Conservation (phyloP, 208 protist species). For the Lotmaria passim region DNA sequence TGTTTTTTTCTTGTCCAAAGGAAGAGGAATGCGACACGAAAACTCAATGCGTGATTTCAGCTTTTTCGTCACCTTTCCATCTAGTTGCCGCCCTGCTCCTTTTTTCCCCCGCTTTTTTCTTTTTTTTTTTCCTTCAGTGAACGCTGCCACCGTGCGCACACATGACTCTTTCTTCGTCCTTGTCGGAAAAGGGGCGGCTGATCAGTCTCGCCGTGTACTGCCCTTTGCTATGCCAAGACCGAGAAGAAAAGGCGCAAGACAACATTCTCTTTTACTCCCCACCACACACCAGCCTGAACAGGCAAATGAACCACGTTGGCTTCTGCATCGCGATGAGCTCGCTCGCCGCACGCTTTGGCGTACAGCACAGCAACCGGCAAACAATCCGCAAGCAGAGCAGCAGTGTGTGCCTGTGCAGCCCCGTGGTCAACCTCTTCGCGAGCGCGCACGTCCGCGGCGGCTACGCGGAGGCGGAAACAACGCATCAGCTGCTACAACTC, state of each 20-base stretch:
- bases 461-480: constrained; percentile 23
- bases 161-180: constrained; percentile 15
- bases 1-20: too few relatives aligned
- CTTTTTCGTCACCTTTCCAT: too few relatives aligned
- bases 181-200: constrained; percentile 16
- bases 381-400: constrained; percentile 31
- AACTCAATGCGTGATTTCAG: too few relatives aligned
- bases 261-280: constrained; percentile 79
- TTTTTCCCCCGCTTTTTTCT: too few relatives aligned
- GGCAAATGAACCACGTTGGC: constrained; percentile 75
- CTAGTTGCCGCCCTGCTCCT: too few relatives aligned
- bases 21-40: too few relatives aligned
- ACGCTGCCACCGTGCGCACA: neutral
- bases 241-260: constrained; percentile 61
- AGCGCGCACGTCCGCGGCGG: constrained; percentile 30
- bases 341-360: constrained; percentile 43
- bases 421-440: constrained; percentile 20
- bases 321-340: constrained; percentile 67
- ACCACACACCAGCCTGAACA: constrained; percentile 26
- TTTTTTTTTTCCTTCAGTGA: neutral
- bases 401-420: constrained; percentile 24
- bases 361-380: constrained; percentile 4
- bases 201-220: constrained; percentile 58
- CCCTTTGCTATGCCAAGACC: constrained; percentile 48
- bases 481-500: constrained; percentile 31